Conservation (phyloP, 495 filamentous ascomycete genomes). For the Aspergillus avenaceus region DNA sequence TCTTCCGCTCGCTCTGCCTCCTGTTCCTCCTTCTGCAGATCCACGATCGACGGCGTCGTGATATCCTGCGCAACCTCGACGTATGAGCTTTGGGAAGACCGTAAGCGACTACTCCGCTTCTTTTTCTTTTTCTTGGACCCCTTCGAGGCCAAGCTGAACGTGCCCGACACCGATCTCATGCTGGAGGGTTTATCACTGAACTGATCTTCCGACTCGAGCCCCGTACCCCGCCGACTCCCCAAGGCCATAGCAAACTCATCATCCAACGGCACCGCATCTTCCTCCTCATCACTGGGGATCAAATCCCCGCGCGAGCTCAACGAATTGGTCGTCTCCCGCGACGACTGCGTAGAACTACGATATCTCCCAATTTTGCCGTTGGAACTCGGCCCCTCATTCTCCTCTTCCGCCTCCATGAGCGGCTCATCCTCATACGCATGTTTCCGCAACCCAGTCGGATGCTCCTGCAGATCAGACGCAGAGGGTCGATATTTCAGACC, state of each 20-base stretch:
- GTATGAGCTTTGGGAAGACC: slow-evolving; percentile 21
- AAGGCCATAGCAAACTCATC: slow-evolving; percentile 88
- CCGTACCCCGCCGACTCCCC: slow-evolving; percentile 57
- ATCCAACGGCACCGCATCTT: slow-evolving; percentile 87
- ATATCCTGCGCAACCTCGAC: slow-evolving; percentile 22
- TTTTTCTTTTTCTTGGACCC: slow-evolving; percentile 34
- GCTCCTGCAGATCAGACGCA: slow-evolving; percentile 86
- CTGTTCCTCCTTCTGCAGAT: slow-evolving; percentile 76
- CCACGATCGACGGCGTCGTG: slow-evolving; percentile 56
- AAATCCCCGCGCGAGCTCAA: slow-evolving; percentile 90
- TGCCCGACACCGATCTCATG: slow-evolving; percentile 53
- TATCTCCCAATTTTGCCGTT: slow-evolving; percentile 48
- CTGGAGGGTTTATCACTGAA: slow-evolving; percentile 67
- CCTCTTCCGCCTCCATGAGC: slow-evolving; percentile 61
- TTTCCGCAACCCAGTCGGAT: slow-evolving; percentile 56
- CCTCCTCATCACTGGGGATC: slow-evolving; percentile 88
- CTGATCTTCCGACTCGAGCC: slow-evolving; percentile 59
- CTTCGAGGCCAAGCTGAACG: slow-evolving; percentile 49
- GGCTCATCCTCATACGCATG: slow-evolving; percentile 63
- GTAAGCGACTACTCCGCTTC: slow-evolving; percentile 20
- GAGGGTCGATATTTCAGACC: slow-evolving; percentile 81
- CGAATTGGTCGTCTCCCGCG: slow-evolving; percentile 80
- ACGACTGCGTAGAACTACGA: slow-evolving; percentile 78
- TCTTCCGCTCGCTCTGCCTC: slow-evolving; percentile 64
- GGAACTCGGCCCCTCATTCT: slow-evolving; percentile 26